Base-by-base conservation (phyloP, 2,329 filamentous ascomycete species). In the Sporothrix pallida region DNA sequence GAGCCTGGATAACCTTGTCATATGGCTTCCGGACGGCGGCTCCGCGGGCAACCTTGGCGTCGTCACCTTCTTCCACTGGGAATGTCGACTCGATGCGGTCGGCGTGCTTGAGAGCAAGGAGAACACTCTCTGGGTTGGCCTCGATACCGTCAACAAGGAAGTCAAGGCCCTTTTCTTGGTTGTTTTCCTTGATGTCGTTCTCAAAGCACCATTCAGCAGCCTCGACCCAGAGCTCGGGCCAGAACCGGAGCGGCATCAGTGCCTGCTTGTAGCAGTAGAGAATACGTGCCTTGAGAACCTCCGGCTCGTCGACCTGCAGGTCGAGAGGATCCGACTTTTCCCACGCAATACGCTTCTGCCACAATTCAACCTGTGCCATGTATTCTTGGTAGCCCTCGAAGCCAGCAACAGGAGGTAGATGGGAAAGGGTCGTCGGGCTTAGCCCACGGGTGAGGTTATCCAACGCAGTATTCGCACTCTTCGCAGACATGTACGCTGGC, bases 171-270 rank as follows among this genome's bases (percentile, higher is more conserved):
- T 83, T 79, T 6, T 87, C 84, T 74, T 86, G 85, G 63, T 87
- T 87, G 50, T 94, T 91, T 62, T 89, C 84, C 10, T 82, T 80
- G 77, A 95, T 84, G 62, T 89, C 89, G 78, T 96, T 94, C 72
- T 92, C 88, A 79, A 94, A 94, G 81, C 93, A 97, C 89, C 95
- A 98, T 77, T 97, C 93, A 0, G 95, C 93, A 10, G 94, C 95
- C 75, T 98, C 94, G 69, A 94, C 95, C 96, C 96, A 99, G 78
- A 98, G 91, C 80, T 97, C 93, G 3, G 96, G 95, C 89, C 95
- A 96, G 82, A 98, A 99, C 70, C 95, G 91, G 72, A 99, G 84
- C 3, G 94, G 92, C 92, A 98, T 97, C 65, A 97, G 84, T 4
- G 95, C 94, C 81, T 98, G 95, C 81, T 94, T 96, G 85, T 97